Percentiles rank a stretch among this genome's conserved stretches.
phyloP scores from a whole-genome alignment of 306 rosid species.

The Cicer bijugum region DNA sequence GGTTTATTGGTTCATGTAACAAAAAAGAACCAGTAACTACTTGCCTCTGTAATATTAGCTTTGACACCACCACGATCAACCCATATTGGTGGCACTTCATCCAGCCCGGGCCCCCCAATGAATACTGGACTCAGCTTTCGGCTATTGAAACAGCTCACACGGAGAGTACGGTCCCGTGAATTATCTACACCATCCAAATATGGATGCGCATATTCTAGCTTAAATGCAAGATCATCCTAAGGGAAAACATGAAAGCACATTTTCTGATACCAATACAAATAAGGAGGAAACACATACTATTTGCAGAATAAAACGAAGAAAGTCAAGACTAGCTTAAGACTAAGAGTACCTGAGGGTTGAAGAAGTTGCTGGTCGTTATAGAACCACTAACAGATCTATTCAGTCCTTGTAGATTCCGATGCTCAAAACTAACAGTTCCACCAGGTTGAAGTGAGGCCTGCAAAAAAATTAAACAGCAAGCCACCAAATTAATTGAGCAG shows the following conservation, averaged over 20 bases:
- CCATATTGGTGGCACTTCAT: slow-evolving; percentile 97
- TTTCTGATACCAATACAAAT: slow-evolving; percentile 28
- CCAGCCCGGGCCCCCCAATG: slow-evolving; percentile 94
- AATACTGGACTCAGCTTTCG: slow-evolving; percentile 94
- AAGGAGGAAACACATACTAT: slow-evolving; percentile 5
- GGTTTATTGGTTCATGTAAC: neutral
- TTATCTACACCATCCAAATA: slow-evolving; percentile 83
- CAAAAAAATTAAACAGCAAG: slow-evolving; percentile 41
- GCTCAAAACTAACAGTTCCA: slow-evolving; percentile 86
- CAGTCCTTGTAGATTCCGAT: slow-evolving; percentile 79
- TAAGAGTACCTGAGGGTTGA: slow-evolving; percentile 76
- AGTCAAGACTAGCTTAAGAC: slow-evolving; percentile 28
- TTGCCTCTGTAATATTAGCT: slow-evolving; percentile 91
- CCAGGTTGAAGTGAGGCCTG: slow-evolving; percentile 99
- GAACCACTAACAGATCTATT: slow-evolving; percentile 86
- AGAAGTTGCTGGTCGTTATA: slow-evolving; percentile 80
- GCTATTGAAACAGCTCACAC: slow-evolving; percentile 92
- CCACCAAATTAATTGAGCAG: slow-evolving; percentile 34
- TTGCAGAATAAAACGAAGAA: slow-evolving; percentile 33
- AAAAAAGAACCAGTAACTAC: slow-evolving; percentile 7
- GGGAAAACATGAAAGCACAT: slow-evolving; percentile 35
- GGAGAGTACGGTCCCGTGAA: slow-evolving; percentile 76
- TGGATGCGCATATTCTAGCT: slow-evolving; percentile 94
- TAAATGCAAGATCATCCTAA: slow-evolving; percentile 94
- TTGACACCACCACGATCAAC: slow-evolving; percentile 90